Conservation (phyloP, 495 filamentous ascomycete species). For the Trichoderma erinaceum region DNA sequence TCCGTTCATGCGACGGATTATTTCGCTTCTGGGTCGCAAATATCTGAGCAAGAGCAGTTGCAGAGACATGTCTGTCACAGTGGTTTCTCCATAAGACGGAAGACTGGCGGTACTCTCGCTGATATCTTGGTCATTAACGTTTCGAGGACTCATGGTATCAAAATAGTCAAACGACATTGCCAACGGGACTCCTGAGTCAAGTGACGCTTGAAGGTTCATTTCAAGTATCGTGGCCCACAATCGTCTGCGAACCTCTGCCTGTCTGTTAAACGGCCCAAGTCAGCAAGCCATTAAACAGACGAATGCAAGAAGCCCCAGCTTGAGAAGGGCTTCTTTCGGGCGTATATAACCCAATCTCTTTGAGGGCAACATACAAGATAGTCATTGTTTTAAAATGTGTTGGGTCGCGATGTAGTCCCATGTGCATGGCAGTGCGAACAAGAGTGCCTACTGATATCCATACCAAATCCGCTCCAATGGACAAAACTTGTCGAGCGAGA, state of each 20-base stretch:
- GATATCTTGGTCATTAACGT: slow-evolving; percentile 53
- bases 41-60: slow-evolving; percentile 46
- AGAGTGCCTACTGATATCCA: slow-evolving; percentile 53
- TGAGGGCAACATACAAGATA: slow-evolving; percentile 20
- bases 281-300: no score
- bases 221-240: slow-evolving; percentile 61
- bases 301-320: no score
- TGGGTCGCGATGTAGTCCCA: slow-evolving; percentile 56
- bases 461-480: slow-evolving; percentile 47
- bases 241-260: slow-evolving; percentile 51
- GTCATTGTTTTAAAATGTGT: slow-evolving; percentile 43
- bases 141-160: slow-evolving; percentile 49
- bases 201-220: slow-evolving; percentile 48
- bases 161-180: slow-evolving; percentile 45
- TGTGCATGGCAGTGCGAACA: slow-evolving; percentile 45
- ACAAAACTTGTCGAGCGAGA: slow-evolving; percentile 46
- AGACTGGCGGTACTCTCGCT: slow-evolving; percentile 35
- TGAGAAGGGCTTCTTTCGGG: no score
- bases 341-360: no score
- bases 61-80: slow-evolving; percentile 46
- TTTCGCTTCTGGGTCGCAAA: slow-evolving; percentile 42
- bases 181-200: slow-evolving; percentile 51
- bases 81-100: slow-evolving; percentile 27
- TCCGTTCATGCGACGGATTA: slow-evolving; percentile 44
- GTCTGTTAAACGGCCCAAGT: slow-evolving; percentile 9